Evolutionary conservation across 805 yeast genomes (phyloP).

Genomic region (Candida krabiensis): DNA sequence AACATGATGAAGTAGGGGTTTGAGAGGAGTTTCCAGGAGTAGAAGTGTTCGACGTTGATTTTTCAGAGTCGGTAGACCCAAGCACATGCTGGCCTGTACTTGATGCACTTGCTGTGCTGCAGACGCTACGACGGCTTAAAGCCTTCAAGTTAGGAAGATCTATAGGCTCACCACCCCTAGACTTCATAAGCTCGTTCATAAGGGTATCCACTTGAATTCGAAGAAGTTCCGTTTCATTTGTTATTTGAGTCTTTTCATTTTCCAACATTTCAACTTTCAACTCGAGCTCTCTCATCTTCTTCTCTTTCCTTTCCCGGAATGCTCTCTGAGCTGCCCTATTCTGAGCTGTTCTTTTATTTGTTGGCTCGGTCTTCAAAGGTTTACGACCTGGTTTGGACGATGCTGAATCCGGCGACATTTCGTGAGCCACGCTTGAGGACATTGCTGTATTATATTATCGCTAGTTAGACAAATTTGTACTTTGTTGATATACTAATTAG

Average conservation of each 20-base stretch:
- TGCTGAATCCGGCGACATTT: slow-evolving; percentile 4
- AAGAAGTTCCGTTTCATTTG: slow-evolving; percentile 70
- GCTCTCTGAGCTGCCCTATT: slow-evolving; percentile 99
- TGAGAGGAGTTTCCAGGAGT: slow-evolving; percentile 14
- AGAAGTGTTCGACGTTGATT: slow-evolving; percentile 15
- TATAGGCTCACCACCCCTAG: slow-evolving; percentile 14
- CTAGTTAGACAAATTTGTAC: no score
- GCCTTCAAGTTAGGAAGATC: not conserved
- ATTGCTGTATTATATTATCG: no score
- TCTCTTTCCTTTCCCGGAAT: slow-evolving; percentile 90
- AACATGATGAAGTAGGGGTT: slow-evolving; percentile 22
- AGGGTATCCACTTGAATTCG: slow-evolving; percentile 74
- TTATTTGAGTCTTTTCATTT: slow-evolving; percentile 63
- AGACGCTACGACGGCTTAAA: not conserved
- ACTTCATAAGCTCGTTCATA: slow-evolving; percentile 56
- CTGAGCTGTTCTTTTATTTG: slow-evolving; percentile 90
- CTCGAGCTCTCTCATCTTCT: slow-evolving; percentile 81
- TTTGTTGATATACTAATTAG: no score
- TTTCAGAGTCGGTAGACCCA: slow-evolving; percentile 19
- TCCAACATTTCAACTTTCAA: slow-evolving; percentile 73
- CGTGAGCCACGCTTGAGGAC: slow-evolving; percentile 3
- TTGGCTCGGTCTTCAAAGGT: slow-evolving; percentile 69
- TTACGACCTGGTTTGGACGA: slow-evolving; percentile 73
- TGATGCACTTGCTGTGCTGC: not conserved
- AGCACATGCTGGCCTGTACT: not conserved